A percentile compares a stretch with the other conserved stretches of the same genome.
Evolutionary conservation across 2,329 filamentous ascomycete species (phyloP).

Genomic region (Claviceps capensis): DNA sequence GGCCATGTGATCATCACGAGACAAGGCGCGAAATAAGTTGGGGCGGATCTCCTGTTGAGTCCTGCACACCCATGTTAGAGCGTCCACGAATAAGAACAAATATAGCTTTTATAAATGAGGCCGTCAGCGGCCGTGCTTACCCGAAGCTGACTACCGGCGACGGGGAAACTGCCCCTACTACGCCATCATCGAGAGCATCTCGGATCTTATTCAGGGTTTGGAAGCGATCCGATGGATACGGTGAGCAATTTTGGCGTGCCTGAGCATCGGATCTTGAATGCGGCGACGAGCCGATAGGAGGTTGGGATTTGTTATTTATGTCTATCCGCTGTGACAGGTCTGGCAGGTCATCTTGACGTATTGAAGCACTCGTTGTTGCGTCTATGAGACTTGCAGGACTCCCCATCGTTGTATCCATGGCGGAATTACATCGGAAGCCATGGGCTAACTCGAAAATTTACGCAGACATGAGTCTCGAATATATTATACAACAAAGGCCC

Average conservation of each 20-base stretch:
- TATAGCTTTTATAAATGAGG: not conserved
- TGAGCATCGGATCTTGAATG: not conserved
- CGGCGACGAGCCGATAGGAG: not conserved
- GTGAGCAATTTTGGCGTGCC: slow-evolving; percentile 23
- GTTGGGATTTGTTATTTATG: slow-evolving; percentile 1
- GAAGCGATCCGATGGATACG: slow-evolving; percentile 7
- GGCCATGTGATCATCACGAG: slow-evolving; percentile 13
- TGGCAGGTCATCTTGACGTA: not conserved
- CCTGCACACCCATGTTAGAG: slow-evolving; percentile 1
- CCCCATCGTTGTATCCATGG: slow-evolving; percentile 3
- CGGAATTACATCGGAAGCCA: slow-evolving; percentile 2
- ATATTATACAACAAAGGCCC: slow-evolving; percentile 1
- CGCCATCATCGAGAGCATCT: slow-evolving; percentile 13
- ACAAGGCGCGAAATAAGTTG: slow-evolving; percentile 7
- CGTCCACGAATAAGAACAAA: not conserved
- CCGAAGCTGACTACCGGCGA: slow-evolving; percentile 11
- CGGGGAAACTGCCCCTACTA: slow-evolving; percentile 11
- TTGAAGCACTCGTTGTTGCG: not conserved
- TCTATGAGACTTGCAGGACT: not conserved
- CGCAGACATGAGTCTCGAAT: slow-evolving; percentile 1
- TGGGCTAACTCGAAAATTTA: slow-evolving; percentile 1
- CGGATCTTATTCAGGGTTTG: slow-evolving; percentile 9
- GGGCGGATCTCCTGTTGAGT: slow-evolving; percentile 8
- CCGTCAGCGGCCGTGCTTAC: slow-evolving; percentile 13
- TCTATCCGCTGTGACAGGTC: slow-evolving; percentile 6